Evolutionary conservation across 148 eudicot genomes (phyloP), one percentile per base, ranked within the genome.

Genomic region (Suaeda aralocaspica): DNA sequence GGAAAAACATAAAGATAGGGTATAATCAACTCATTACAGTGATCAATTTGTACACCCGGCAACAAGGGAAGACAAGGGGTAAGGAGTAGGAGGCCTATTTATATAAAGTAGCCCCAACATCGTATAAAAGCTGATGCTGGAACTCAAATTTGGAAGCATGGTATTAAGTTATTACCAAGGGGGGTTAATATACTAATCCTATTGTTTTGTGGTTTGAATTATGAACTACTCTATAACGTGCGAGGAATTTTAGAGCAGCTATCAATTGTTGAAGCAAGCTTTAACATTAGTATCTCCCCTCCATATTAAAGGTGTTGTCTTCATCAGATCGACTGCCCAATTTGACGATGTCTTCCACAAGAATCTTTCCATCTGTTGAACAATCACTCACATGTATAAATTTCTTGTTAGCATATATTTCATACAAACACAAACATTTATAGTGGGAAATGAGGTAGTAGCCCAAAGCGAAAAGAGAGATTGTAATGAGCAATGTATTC

Each of bases 341-440:
- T 75, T 67, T 85, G 46, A 87, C 96, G 45, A 87, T 85, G 75
- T 89, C 92, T 79, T 87, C 92, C 16, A 87, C 96, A 49, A 82
- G 86, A 69, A 89, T 89, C 80, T 89, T 89, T 50, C 96, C 96
- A 65, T 87, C 96, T 87, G 88, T 73, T 3, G 66, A 15, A 28
- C 41, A 60, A 66, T n/a, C n/a, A n/a, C n/a, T n/a, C n/a, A n/a
- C n/a, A n/a, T n/a, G n/a, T n/a, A n/a, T n/a, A n/a, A n/a, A n/a
- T n/a, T n/a, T n/a, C n/a, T n/a, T n/a, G n/a, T n/a, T n/a, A n/a
- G n/a, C n/a, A n/a, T n/a, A n/a, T n/a, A n/a, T n/a, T n/a, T n/a
- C n/a, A n/a, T n/a, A n/a, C n/a, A n/a, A n/a, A n/a, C n/a, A n/a
- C n/a, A n/a, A n/a, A n/a, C n/a, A n/a, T n/a, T n/a, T n/a, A n/a